Evolutionary conservation across 225 moss, liverwort and hornwort genomes (phyloP).

Genomic region (Physcomitrium patens): DNA sequence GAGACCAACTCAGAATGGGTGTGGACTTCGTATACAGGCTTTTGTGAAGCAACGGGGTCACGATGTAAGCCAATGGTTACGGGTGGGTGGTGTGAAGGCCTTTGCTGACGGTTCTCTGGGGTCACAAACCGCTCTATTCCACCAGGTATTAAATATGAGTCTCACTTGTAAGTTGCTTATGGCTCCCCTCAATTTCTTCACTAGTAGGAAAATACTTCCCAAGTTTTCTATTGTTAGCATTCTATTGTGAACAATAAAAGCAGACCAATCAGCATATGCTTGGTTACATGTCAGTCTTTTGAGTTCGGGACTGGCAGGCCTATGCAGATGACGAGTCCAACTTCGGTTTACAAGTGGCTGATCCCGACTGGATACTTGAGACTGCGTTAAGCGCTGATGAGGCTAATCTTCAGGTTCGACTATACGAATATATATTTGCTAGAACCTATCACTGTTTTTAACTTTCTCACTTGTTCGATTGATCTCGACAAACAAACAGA

Average conservation of each 20-base stretch:
- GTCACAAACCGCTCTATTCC: slow-evolving; percentile 78
- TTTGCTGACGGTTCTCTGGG: slow-evolving; percentile 90
- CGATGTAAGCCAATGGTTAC: slow-evolving; percentile 75
- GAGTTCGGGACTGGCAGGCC: slow-evolving; percentile 48
- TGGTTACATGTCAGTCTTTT: slow-evolving; percentile 18
- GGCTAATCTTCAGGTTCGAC: slow-evolving; percentile 78
- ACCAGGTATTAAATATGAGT: slow-evolving; percentile 54
- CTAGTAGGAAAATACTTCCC: neutral
- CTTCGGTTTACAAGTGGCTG: slow-evolving; percentile 60
- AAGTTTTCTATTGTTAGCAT: neutral
- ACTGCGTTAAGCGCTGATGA: slow-evolving; percentile 75
- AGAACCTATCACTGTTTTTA: slow-evolving; percentile 13
- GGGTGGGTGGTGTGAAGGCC: slow-evolving; percentile 85
- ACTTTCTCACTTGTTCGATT: slow-evolving; percentile 7
- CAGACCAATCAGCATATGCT: neutral
- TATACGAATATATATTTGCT: slow-evolving; percentile 12
- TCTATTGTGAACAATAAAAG: neutral
- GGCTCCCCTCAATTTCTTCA: slow-evolving; percentile 5
- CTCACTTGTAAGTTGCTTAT: slow-evolving; percentile 21
- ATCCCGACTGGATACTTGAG: slow-evolving; percentile 72
- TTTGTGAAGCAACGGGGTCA: slow-evolving; percentile 70
- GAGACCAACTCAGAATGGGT: slow-evolving; percentile 13
- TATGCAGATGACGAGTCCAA: slow-evolving; percentile 76
- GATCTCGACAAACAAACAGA: slow-evolving; percentile 4
- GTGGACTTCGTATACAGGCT: slow-evolving; percentile 49